These are phyloP conservation scores for Annulohypoxylon bovei DNA, from an alignment of 495 filamentous ascomycete species.

Conservation along the genomic window DNA sequence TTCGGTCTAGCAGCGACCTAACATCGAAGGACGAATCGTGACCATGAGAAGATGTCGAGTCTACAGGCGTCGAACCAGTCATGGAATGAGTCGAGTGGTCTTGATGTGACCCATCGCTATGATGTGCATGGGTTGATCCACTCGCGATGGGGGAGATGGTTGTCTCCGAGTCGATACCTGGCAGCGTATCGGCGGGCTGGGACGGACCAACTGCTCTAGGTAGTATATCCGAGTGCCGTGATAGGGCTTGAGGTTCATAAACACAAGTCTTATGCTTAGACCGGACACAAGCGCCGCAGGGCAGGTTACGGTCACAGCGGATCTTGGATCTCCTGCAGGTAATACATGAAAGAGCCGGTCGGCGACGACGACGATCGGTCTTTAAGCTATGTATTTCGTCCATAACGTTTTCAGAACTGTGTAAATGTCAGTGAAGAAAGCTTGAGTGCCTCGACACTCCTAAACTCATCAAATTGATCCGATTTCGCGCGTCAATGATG, in stretches of 20 bases:
- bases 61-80: conserved; percentile 28
- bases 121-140: conserved; percentile 4
- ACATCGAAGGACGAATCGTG: conserved; percentile 31
- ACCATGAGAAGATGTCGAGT: conserved; percentile 20
- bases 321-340: conserved; percentile 66
- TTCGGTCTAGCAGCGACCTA: conserved; percentile 28
- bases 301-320: conserved; percentile 63
- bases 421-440: neutral
- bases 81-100: conserved; percentile 25
- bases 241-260: conserved; percentile 42
- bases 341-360: conserved; percentile 60
- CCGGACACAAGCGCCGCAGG: conserved; percentile 61
- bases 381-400: conserved; percentile 13
- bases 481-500: conserved; percentile 6
- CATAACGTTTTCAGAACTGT: conserved; percentile 8
- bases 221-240: conserved; percentile 29
- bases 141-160: conserved; percentile 7
- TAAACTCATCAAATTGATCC: conserved; percentile 31
- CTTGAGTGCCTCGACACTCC: neutral
- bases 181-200: conserved; percentile 8
- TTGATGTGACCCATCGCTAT: conserved; percentile 23
- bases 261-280: conserved; percentile 58
- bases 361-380: conserved; percentile 48
- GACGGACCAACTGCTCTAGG: neutral
- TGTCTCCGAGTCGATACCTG: conserved; percentile 5